These are phyloP conservation scores for Lablab purpureus DNA, from an alignment of 306 rosid genomes.

Conservation along the genomic window DNA sequence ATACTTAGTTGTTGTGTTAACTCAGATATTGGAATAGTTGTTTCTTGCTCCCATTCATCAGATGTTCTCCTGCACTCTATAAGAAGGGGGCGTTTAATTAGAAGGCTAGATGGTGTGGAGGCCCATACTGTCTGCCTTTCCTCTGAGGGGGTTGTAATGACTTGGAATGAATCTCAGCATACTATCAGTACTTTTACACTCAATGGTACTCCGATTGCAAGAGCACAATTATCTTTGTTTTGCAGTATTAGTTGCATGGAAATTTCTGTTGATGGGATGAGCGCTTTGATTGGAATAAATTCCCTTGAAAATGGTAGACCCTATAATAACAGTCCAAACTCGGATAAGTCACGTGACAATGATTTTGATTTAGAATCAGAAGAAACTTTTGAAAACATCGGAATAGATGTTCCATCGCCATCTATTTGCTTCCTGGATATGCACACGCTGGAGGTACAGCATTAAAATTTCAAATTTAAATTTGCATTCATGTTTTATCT, in stretches of 20 bases:
- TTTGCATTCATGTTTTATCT: constrained; percentile 28
- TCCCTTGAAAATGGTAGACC: constrained; percentile 58
- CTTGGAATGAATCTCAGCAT: constrained; percentile 80
- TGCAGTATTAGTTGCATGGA: constrained; percentile 85
- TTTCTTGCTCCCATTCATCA: constrained; percentile 85
- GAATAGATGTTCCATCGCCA: constrained; percentile 75
- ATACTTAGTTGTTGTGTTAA: constrained; percentile 86
- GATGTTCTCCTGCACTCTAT: constrained; percentile 88
- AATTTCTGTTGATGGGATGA: constrained; percentile 82
- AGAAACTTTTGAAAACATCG: constrained; percentile 54
- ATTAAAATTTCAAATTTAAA: constrained; percentile 42
- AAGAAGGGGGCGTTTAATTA: constrained; percentile 84
- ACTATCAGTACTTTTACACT: constrained; percentile 83
- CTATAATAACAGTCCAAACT: constrained; percentile 52
- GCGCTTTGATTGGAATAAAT: constrained; percentile 86
- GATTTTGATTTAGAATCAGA: constrained; percentile 59
- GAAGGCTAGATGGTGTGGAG: constrained; percentile 84
- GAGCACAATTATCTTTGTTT: constrained; percentile 64
- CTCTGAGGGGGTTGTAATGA: constrained; percentile 84
- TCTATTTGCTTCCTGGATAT: constrained; percentile 92
- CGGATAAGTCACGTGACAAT: constrained; percentile 51
- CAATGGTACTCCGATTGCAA: constrained; percentile 78
- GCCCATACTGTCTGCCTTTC: constrained; percentile 88
- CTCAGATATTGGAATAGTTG: constrained; percentile 91
- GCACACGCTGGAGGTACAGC: constrained; percentile 82